Conservation (phyloP, 805 yeast genomes). For the Metschnikowia sp. region DNA sequence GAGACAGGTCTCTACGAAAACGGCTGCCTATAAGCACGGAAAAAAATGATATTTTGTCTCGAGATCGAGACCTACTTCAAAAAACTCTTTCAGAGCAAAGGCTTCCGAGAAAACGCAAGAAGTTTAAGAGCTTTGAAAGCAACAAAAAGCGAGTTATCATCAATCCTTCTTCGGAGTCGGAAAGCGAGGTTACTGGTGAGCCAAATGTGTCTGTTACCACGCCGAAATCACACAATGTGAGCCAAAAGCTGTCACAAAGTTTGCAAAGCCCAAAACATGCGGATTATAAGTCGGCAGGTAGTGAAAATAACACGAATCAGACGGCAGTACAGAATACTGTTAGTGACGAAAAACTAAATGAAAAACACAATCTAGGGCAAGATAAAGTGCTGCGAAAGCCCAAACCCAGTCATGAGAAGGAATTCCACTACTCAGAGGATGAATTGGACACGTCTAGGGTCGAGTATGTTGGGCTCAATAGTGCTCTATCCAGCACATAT, state of each 20-base stretch:
- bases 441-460: neutral
- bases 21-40: neutral
- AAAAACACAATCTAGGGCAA: too few species aligned
- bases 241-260: too few species aligned
- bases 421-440: too few species aligned
- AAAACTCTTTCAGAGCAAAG: neutral
- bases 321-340: too few species aligned
- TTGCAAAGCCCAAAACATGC: too few species aligned
- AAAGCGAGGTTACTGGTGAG: neutral
- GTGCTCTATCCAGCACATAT: neutral
- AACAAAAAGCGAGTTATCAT: slow-evolving; percentile 9
- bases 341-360: too few species aligned
- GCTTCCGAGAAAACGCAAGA: neutral
- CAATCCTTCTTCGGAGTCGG: slow-evolving; percentile 21
- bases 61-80: neutral
- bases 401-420: too few species aligned
- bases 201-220: neutral
- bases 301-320: too few species aligned
- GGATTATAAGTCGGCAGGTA: too few species aligned
- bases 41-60: neutral
- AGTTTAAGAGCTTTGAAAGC: slow-evolving; percentile 6
- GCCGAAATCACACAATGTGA: too few species aligned
- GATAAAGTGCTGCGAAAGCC: too few species aligned
- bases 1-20: neutral
- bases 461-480: neutral